Percentiles rank a stretch among this genome's conserved stretches.
Evolutionary conservation across 148 eudicot species (phyloP).

Genomic region (Spergularia bocconei): DNA sequence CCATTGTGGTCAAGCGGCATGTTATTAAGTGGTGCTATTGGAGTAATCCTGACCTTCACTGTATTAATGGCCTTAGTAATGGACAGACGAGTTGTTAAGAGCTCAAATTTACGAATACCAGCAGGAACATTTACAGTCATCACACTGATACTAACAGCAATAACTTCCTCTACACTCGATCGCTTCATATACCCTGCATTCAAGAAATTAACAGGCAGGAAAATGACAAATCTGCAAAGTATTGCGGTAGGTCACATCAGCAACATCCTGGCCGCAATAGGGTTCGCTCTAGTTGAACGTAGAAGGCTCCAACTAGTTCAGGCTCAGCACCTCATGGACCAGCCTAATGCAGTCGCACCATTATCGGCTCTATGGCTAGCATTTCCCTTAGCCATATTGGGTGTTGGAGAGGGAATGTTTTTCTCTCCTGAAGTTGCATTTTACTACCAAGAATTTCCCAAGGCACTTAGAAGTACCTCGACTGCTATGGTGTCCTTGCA

Average conservation of each 20-base stretch:
- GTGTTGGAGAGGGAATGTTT: constrained; percentile 31
- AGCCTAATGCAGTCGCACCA: constrained; percentile 23
- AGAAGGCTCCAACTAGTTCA: constrained; percentile 30
- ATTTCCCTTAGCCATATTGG: constrained; percentile 31
- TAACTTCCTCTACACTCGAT: constrained; percentile 36
- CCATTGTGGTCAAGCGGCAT: constrained; percentile 61
- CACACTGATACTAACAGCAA: constrained; percentile 34
- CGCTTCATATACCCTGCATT: constrained; percentile 33
- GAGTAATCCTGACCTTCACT: constrained; percentile 44
- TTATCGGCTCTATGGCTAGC: constrained; percentile 33
- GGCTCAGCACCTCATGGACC: neutral
- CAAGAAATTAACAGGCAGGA: constrained; percentile 27
- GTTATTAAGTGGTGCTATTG: constrained; percentile 43
- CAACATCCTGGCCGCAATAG: constrained; percentile 32
- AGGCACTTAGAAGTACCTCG: constrained; percentile 31
- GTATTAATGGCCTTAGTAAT: constrained; percentile 60
- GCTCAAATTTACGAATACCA: constrained; percentile 30
- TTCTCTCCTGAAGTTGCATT: constrained; percentile 36
- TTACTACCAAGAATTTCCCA: constrained; percentile 38
- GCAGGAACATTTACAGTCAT: constrained; percentile 36
- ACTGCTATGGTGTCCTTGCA: constrained; percentile 28
- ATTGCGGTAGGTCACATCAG: constrained; percentile 40
- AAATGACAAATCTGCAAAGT: constrained; percentile 31
- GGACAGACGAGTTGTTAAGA: constrained; percentile 36
- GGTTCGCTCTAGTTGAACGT: constrained; percentile 44